Evolutionary conservation across 495 filamentous ascomycete genomes (phyloP).

Genomic region (Corynascus novoguineensis): DNA sequence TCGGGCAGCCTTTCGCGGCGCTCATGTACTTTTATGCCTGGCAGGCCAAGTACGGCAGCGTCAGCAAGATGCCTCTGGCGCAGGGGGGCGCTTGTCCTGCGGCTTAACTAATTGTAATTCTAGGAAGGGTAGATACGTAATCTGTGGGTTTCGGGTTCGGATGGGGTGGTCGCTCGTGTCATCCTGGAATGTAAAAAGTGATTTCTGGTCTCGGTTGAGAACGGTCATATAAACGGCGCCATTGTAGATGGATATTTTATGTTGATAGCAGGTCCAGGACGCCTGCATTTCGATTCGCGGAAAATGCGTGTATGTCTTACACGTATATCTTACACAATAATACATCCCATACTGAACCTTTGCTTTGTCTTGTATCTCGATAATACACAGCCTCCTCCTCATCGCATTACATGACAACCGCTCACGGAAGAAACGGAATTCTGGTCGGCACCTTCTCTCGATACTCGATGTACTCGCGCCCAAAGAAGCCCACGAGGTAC

Average conservation of each 20-base stretch:
- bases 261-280: too few relatives aligned
- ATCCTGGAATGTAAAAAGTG: neutral
- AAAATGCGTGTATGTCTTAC: too few relatives aligned
- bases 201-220: neutral
- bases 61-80: constrained; percentile 26
- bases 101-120: neutral
- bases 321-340: too few relatives aligned
- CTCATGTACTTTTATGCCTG: constrained; percentile 95
- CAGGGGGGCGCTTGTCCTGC: neutral
- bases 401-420: neutral
- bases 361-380: neutral
- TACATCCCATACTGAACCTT: neutral
- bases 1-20: constrained; percentile 87
- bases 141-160: neutral
- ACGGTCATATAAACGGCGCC: neutral
- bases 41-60: constrained; percentile 93
- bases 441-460: constrained; percentile 54
- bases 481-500: constrained; percentile 75
- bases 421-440: constrained; percentile 63
- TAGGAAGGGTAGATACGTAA: neutral
- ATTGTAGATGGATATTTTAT: neutral
- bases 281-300: too few relatives aligned
- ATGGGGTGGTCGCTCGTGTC: too few relatives aligned
- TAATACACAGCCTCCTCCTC: neutral
- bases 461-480: constrained; percentile 73